Percentiles rank a stretch among this genome's conserved stretches.
These are phyloP conservation scores for Borealophlyctis nickersoniae DNA, from an alignment of 192 early-diverging fungal species.

Conservation along the genomic window DNA sequence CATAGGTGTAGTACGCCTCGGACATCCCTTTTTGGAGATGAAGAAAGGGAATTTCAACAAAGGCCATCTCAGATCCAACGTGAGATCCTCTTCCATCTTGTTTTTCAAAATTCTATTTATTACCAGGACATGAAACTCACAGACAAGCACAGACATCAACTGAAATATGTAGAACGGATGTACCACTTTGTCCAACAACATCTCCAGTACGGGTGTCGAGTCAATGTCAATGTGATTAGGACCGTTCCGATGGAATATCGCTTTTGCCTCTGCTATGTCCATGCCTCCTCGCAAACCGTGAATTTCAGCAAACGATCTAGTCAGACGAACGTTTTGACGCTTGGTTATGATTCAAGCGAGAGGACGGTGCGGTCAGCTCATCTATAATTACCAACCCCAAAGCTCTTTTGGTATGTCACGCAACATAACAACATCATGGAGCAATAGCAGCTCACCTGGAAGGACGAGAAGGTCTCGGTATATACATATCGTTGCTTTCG, in stretches of 20 bases:
- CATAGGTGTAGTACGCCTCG: conserved; percentile 39
- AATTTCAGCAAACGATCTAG: conserved; percentile 18
- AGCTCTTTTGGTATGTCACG: not conserved
- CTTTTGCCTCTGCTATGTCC: conserved; percentile 11
- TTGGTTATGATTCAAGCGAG: too few species aligned
- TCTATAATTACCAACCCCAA: not conserved
- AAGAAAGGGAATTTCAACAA: too few species aligned
- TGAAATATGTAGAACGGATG: conserved; percentile 55
- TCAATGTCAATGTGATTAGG: conserved; percentile 38
- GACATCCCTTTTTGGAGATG: conserved; percentile 35
- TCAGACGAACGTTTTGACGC: conserved; percentile 29
- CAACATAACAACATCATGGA: not conserved
- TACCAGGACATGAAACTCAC: conserved; percentile 13
- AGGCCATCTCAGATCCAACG: too few species aligned
- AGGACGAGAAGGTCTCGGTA: conserved; percentile 17
- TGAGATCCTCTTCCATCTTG: too few species aligned
- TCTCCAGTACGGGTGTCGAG: conserved; percentile 19
- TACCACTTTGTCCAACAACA: conserved; percentile 37
- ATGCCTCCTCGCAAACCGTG: conserved; percentile 28
- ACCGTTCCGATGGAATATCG: conserved; percentile 29
- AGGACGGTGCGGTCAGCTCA: too few species aligned
- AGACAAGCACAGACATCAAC: conserved; percentile 39
- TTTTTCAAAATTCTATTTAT: conserved; percentile 13
- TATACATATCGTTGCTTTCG: conserved; percentile 43
- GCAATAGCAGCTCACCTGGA: conserved; percentile 29